A percentile compares a stretch with the other conserved stretches of the same genome.
phyloP scores from a whole-genome alignment of 768 basidiomycete genomes.

The Leucosporidium scottii region DNA sequence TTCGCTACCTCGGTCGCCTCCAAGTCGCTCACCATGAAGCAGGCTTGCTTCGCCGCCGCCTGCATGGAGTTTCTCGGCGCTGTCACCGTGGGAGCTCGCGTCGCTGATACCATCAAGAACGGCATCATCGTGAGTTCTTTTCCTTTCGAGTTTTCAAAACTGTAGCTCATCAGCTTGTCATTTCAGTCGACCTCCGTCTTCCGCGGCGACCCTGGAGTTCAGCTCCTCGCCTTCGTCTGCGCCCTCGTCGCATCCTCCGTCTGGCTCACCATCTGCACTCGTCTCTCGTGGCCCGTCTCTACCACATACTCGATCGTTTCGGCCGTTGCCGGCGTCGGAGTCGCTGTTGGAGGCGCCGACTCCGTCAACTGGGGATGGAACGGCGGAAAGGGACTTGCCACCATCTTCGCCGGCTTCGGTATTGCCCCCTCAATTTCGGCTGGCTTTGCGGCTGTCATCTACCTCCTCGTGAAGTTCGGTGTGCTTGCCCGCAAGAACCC shows the following conservation, averaged over 20 bases:
- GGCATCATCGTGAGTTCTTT: conserved; percentile 41
- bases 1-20: conserved; percentile 45
- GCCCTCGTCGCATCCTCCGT: conserved; percentile 40
- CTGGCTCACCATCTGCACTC: conserved; percentile 44
- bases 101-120: conserved; percentile 46
- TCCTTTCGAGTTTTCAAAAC: neutral
- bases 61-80: conserved; percentile 35
- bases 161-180: neutral
- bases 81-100: conserved; percentile 41
- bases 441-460: conserved; percentile 42
- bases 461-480: conserved; percentile 41
- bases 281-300: conserved; percentile 44
- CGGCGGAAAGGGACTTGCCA: conserved; percentile 31
- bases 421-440: conserved; percentile 42
- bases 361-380: conserved; percentile 46
- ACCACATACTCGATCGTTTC: conserved; percentile 48
- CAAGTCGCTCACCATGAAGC: conserved; percentile 43
- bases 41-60: conserved; percentile 43
- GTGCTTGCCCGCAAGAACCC: conserved; percentile 43
- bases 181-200: conserved; percentile 34
- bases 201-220: conserved; percentile 43
- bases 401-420: conserved; percentile 36
- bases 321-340: conserved; percentile 46
- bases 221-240: conserved; percentile 46
- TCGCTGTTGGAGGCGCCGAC: conserved; percentile 42